These are phyloP conservation scores for Kalmusia sp. DNA, from an alignment of 2,329 filamentous ascomycete species.

Conservation along the genomic window DNA sequence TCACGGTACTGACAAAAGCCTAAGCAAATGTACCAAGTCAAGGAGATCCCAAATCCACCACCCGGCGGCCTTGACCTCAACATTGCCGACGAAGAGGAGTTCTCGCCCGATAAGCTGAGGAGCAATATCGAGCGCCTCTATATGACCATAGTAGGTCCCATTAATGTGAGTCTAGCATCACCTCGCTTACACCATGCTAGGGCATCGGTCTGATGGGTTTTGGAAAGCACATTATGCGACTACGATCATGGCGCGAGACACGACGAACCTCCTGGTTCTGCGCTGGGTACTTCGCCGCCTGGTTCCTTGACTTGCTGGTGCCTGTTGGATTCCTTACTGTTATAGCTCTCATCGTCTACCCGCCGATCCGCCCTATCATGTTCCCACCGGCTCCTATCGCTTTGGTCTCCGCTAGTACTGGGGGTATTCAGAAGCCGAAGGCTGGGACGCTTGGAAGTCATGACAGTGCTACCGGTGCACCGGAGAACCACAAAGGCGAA, in stretches of 20 bases:
- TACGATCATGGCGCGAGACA: conserved; percentile 81
- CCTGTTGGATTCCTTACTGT: conserved; percentile 66
- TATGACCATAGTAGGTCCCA: conserved; percentile 67
- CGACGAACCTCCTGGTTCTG: conserved; percentile 72
- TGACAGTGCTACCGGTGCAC: conserved; percentile 80
- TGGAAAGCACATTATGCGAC: conserved; percentile 75
- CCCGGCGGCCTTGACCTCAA: conserved; percentile 79
- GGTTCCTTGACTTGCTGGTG: conserved; percentile 74
- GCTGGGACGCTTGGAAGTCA: conserved; percentile 78
- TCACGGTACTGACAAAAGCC: not conserved
- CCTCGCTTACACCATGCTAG: conserved; percentile 24
- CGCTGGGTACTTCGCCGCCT: conserved; percentile 68
- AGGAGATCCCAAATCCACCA: conserved; percentile 65
- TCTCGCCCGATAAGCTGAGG: conserved; percentile 82
- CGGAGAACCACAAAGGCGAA: conserved; percentile 83
- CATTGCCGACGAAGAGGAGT: conserved; percentile 82
- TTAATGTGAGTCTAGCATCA: not conserved
- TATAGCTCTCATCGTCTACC: conserved; percentile 71
- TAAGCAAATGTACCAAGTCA: conserved; percentile 73
- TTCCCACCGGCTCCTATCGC: conserved; percentile 82
- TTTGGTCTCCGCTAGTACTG: conserved; percentile 72
- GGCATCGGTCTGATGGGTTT: conserved; percentile 69
- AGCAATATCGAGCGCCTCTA: conserved; percentile 81
- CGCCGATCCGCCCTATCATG: conserved; percentile 65
- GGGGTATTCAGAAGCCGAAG: conserved; percentile 78